phyloP scores from a whole-genome alignment of 129 eudicot species.

The Chrysanthemum seticuspe region DNA sequence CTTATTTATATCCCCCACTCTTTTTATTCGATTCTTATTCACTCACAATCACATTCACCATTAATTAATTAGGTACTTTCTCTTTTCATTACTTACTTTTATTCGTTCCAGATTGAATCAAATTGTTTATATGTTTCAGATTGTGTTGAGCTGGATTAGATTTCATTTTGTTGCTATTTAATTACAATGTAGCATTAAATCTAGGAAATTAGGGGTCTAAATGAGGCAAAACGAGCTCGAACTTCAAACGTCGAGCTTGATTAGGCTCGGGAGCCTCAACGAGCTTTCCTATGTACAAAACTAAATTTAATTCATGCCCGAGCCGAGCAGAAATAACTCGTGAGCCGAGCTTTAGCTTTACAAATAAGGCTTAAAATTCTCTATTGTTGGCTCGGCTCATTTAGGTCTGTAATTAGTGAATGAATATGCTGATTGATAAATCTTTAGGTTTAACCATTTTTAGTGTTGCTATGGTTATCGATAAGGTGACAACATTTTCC shows the following conservation, averaged over 20 bases:
- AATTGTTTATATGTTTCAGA: neutral
- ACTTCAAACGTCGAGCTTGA: neutral
- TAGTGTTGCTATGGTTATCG: constrained; percentile 12
- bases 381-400: no score
- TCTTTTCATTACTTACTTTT: constrained; percentile 12
- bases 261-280: neutral
- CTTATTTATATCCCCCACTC: constrained; percentile 20
- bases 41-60: constrained; percentile 1
- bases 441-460: neutral
- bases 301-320: no score
- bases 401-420: neutral
- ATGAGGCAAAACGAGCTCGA: neutral
- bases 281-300: no score
- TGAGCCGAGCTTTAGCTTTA: no score
- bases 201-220: constrained; percentile 4
- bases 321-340: no score
- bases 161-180: neutral
- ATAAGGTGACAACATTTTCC: constrained; percentile 6
- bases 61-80: neutral
- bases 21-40: constrained; percentile 2
- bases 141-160: constrained; percentile 9
- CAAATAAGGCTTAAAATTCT: no score
- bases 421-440: neutral
- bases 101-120: neutral
- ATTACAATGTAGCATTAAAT: constrained; percentile 25